A percentile compares a stretch with the other conserved stretches of the same genome.
phyloP scores from a whole-genome alignment of 768 basidiomycete species.

The Collybia sordida region DNA sequence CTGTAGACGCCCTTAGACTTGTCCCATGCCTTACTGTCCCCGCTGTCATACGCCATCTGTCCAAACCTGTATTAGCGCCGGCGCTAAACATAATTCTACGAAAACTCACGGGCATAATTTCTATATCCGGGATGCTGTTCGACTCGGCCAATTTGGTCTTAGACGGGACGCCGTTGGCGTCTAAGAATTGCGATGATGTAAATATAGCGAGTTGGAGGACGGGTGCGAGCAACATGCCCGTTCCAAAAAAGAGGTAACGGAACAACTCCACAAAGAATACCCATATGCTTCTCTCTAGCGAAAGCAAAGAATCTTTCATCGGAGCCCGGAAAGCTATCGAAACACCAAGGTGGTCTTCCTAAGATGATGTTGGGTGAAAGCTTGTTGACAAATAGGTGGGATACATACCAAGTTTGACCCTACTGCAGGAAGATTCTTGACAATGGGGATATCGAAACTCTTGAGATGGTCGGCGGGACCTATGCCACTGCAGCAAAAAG shows the following conservation, averaged over 20 bases:
- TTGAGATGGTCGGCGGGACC: constrained; percentile 36
- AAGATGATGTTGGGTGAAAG: background rate
- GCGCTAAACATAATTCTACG: background rate
- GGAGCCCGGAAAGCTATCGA: constrained; percentile 31
- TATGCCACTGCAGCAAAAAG: constrained; percentile 30
- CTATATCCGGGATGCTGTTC: constrained; percentile 35
- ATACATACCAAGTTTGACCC: constrained; percentile 27
- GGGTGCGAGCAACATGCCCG: constrained; percentile 30
- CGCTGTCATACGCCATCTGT: too few relatives aligned
- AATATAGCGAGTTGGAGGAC: constrained; percentile 29
- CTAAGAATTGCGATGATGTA: constrained; percentile 23
- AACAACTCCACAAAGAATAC: constrained; percentile 17
- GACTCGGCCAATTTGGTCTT: constrained; percentile 15
- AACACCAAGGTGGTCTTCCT: constrained; percentile 40
- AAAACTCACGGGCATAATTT: constrained; percentile 29
- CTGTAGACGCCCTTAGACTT: constrained; percentile 22
- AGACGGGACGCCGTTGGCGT: background rate
- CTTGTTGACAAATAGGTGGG: background rate
- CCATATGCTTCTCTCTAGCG: constrained; percentile 18
- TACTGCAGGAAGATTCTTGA: constrained; percentile 31
- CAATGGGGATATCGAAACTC: constrained; percentile 22
- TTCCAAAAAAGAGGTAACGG: constrained; percentile 30
- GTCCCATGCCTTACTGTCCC: constrained; percentile 8
- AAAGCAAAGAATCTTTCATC: constrained; percentile 30
- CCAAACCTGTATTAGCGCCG: too few relatives aligned